A percentile compares a stretch with the other conserved stretches of the same genome.
These are phyloP conservation scores for Trichocladium uniseriatum DNA, from an alignment of 495 filamentous ascomycete species.

Conservation along the genomic window DNA sequence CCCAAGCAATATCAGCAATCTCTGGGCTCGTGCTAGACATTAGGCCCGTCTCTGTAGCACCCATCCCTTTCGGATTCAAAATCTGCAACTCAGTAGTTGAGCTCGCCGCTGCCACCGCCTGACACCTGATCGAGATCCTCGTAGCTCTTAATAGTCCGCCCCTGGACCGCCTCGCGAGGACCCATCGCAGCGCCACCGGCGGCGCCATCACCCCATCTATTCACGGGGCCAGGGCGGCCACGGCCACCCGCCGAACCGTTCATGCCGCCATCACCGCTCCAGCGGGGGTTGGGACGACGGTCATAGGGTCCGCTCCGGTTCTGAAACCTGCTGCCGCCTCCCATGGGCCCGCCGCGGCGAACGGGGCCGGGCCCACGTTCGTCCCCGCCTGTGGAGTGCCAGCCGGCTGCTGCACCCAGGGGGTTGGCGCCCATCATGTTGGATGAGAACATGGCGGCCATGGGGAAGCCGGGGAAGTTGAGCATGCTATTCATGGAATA, in stretches of 20 bases:
- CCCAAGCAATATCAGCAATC: too few species aligned
- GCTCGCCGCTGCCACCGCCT: constrained; percentile 48
- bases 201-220: constrained; percentile 54
- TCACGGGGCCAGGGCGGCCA: constrained; percentile 42
- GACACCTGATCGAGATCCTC: constrained; percentile 84
- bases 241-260: constrained; percentile 29
- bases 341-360: constrained; percentile 36
- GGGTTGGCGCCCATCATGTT: constrained; percentile 48
- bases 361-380: constrained; percentile 39
- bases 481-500: constrained; percentile 49
- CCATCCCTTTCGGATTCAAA: not conserved
- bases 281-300: constrained; percentile 37
- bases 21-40: not conserved
- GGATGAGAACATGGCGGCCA: constrained; percentile 40
- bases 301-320: constrained; percentile 43
- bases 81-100: constrained; percentile 44
- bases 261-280: constrained; percentile 22
- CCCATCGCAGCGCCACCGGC: constrained; percentile 61
- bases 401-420: constrained; percentile 34
- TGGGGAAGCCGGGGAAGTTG: constrained; percentile 39
- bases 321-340: constrained; percentile 32
- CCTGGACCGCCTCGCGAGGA: constrained; percentile 77
- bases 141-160: constrained; percentile 87
- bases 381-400: constrained; percentile 30
- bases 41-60: too few species aligned